Conservation (phyloP, 2,329 filamentous ascomycete species). For the Fusarium redolens region DNA sequence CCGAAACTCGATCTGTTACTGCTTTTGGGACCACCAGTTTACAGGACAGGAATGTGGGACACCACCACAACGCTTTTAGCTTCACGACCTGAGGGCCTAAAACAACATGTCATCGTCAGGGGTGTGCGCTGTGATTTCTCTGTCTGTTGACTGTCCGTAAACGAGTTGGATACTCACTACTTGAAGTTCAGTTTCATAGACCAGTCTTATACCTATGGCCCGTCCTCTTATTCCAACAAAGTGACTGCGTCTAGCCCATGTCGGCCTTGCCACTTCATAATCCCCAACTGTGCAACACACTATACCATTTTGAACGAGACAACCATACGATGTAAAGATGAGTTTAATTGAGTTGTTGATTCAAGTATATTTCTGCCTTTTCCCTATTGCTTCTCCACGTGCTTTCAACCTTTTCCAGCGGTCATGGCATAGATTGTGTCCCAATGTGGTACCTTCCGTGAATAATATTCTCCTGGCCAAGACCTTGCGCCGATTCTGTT, state of each 20-base stretch:
- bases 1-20: conserved; percentile 10
- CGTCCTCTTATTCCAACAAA: not conserved
- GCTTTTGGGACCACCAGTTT: not conserved
- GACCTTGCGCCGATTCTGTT: not conserved
- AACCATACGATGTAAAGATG: not conserved
- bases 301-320: not conserved
- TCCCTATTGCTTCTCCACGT: not conserved
- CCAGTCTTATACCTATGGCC: not conserved
- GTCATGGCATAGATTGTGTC: not conserved
- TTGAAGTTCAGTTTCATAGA: not conserved
- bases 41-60: conserved; percentile 33
- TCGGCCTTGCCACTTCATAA: not conserved
- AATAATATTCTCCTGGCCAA: not conserved
- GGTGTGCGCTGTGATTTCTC: not conserved
- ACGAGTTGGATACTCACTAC: not conserved
- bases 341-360: conserved; percentile 1
- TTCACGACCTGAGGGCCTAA: conserved; percentile 5
- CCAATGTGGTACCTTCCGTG: not conserved
- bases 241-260: not conserved
- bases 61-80: conserved; percentile 15
- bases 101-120: conserved; percentile 11
- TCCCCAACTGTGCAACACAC: not conserved
- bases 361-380: not conserved
- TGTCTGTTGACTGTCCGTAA: not conserved
- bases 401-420: not conserved